A percentile compares a stretch with the other conserved stretches of the same genome.
phyloP scores from a whole-genome alignment of 345 rosid genomes.

The Leavenworthia alabamica region DNA sequence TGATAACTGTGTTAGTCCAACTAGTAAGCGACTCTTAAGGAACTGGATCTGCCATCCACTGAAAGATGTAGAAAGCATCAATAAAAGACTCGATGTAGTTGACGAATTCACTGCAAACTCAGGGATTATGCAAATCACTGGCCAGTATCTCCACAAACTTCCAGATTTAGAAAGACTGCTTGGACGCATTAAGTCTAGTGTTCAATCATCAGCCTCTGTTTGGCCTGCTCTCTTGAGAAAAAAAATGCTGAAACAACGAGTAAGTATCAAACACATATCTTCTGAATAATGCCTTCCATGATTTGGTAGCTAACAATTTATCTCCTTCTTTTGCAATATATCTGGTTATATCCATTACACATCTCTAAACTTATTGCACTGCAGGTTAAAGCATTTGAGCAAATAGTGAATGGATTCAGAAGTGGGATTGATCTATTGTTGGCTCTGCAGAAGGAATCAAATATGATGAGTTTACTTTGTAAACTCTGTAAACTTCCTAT shows the following conservation, averaged over 20 bases:
- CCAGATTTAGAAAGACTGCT: constrained; percentile 87
- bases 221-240: constrained; percentile 64
- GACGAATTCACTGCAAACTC: constrained; percentile 47
- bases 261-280: constrained; percentile 28
- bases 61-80: constrained; percentile 62
- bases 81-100: constrained; percentile 66
- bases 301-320: too few species aligned
- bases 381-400: constrained; percentile 79
- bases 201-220: constrained; percentile 58
- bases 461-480: constrained; percentile 34
- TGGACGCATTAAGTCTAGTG: constrained; percentile 68
- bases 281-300: too few species aligned
- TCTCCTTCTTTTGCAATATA: too few species aligned
- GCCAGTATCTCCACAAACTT: constrained; percentile 61
- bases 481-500: constrained; percentile 55
- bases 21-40: constrained; percentile 83
- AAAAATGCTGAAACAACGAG: constrained; percentile 62
- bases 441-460: constrained; percentile 46
- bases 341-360: not conserved
- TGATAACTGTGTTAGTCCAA: constrained; percentile 68
- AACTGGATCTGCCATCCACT: constrained; percentile 96
- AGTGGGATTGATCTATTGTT: constrained; percentile 62
- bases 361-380: constrained; percentile 7
- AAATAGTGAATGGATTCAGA: constrained; percentile 80
- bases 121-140: constrained; percentile 42